Evolutionary conservation across 1,284 basidiomycete species (phyloP), one percentile per base, ranked within the genome.

Genomic region (Marasmius fiardii): DNA sequence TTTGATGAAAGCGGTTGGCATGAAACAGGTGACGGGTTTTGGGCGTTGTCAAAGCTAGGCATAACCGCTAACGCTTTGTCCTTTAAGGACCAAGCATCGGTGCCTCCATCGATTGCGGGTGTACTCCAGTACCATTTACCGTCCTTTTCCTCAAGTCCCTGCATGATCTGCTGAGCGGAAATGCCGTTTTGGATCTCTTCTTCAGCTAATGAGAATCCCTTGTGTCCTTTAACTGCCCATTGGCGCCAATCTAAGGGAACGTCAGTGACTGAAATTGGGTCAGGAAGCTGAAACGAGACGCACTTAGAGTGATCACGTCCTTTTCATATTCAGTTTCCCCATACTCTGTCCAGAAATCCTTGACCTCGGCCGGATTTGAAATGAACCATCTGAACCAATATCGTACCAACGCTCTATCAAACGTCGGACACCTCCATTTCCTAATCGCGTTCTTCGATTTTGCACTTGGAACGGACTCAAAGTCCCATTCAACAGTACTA

Each of bases 351-450:
- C 67, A 74, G 59, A 77, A 76, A 33, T 69, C 67, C 61, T 66
- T 68, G 21, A 75, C 53, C 53, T 67, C 71, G 63, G 68, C 67
- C 21, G 74, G 73, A 16, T 69, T 61, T 43, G 65, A 70, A 5
- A 76, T 66, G 54, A 77, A 67, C 74, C 74, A 77, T 14, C 70
- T 65, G 31, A 70, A 64, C 59, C 70, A 71, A 60, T 74, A 75
- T 56, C 75, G 64, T 49, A 67, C 67, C 35, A 77, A 55, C 12
- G 71, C 69, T 6, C 75, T 63, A 67, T 77, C 74, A 53, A 77
- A 74, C 63, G 68, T 72, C 12, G 65, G 57, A 58, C 70, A 67
- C 37, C 74, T 64, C 71, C 74, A 76, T 43, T 54, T 57, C 53
- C 63, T 67, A 53, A 68, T 67, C 64, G 74, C 55, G 10, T 54